Percentiles rank a stretch among this genome's conserved stretches.
These are phyloP conservation scores for Cyberlindnera americana DNA, from an alignment of 805 yeast species.

Conservation along the genomic window DNA sequence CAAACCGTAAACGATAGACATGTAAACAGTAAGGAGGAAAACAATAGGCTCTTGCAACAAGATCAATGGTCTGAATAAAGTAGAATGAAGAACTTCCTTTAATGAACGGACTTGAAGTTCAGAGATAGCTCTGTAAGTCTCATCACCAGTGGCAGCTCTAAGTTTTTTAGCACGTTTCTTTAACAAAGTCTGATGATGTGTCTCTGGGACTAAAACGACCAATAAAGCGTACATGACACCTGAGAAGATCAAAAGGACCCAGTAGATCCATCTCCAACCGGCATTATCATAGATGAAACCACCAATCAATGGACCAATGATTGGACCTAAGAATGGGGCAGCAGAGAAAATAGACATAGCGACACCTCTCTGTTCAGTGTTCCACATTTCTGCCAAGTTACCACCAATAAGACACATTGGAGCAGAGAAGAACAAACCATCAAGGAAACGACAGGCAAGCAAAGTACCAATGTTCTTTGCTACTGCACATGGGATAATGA, in stretches of 20 bases:
- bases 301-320: conserved; percentile 60
- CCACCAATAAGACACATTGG: conserved; percentile 79
- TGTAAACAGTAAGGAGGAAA: conserved; percentile 51
- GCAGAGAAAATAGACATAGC: conserved; percentile 72
- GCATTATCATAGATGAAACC: conserved; percentile 56
- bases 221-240: conserved; percentile 41
- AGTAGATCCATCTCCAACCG: conserved; percentile 76
- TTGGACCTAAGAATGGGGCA: conserved; percentile 71
- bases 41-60: conserved; percentile 52
- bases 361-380: conserved; percentile 53
- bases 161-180: conserved; percentile 52
- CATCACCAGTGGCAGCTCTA: conserved; percentile 50
- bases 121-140: conserved; percentile 43
- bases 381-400: conserved; percentile 69
- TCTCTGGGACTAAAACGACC: conserved; percentile 50
- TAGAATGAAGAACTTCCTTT: conserved; percentile 41
- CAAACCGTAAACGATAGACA: conserved; percentile 56
- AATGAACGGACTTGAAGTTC: conserved; percentile 44
- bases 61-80: conserved; percentile 49
- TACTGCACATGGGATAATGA: conserved; percentile 56
- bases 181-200: conserved; percentile 55
- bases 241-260: conserved; percentile 54
- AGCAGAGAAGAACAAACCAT: conserved; percentile 69
- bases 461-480: conserved; percentile 61
- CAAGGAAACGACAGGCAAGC: conserved; percentile 61